Conservation (phyloP, 1,139 yeast genomes). For the Kodamaea fungicola region DNA sequence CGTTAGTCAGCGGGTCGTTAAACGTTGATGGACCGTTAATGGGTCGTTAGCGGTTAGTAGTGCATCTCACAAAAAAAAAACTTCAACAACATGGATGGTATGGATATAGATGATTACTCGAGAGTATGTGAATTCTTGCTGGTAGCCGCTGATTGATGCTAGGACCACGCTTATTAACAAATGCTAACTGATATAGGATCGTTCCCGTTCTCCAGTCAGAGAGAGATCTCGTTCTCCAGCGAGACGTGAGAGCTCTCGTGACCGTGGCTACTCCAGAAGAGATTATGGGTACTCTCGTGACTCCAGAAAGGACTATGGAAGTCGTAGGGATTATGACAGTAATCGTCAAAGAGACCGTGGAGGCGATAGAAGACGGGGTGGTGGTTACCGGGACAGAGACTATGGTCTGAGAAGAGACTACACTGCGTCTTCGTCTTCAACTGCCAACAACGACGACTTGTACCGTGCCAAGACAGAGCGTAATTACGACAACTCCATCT, state of each 20-base stretch:
- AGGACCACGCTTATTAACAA: slow-evolving; percentile 9
- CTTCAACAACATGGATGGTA: slow-evolving; percentile 37
- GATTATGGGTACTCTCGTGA: slow-evolving; percentile 24
- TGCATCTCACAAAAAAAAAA: not conserved
- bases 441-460: slow-evolving; percentile 24
- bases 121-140: slow-evolving; percentile 37
- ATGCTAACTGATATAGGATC: slow-evolving; percentile 31
- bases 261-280: slow-evolving; percentile 18
- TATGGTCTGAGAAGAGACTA: slow-evolving; percentile 22
- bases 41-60: too few species aligned
- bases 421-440: slow-evolving; percentile 11
- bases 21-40: too few species aligned
- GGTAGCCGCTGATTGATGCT: not conserved
- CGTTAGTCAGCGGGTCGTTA: too few species aligned
- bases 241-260: slow-evolving; percentile 17
- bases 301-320: slow-evolving; percentile 17
- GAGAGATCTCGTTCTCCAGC: slow-evolving; percentile 34
- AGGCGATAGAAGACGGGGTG: slow-evolving; percentile 19
- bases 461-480: slow-evolving; percentile 49
- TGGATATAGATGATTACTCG: slow-evolving; percentile 56
- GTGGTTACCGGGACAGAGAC: slow-evolving; percentile 18
- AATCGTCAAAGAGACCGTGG: slow-evolving; percentile 20
- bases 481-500: slow-evolving; percentile 66
- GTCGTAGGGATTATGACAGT: slow-evolving; percentile 16
- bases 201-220: slow-evolving; percentile 47